Percentiles rank a stretch among this genome's conserved stretches.
These are phyloP conservation scores for Didymella glomerata DNA, from an alignment of 2,329 filamentous ascomycete genomes.

Conservation along the genomic window DNA sequence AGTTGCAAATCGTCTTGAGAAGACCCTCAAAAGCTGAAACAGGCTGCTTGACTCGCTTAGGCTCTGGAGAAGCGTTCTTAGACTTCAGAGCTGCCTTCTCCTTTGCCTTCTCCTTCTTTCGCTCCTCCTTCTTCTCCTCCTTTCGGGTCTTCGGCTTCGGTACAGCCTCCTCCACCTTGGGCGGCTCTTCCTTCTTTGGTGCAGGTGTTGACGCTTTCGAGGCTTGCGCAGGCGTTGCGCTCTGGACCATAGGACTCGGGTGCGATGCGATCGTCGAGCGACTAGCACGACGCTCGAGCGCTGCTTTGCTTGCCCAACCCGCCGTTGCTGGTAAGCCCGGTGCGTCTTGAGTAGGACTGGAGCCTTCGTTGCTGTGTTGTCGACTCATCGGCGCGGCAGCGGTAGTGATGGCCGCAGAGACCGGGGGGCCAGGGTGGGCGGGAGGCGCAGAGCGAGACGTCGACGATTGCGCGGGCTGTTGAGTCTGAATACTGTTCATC, in stretches of 20 bases:
- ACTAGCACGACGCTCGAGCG: conserved; percentile 75
- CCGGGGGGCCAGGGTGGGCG: conserved; percentile 59
- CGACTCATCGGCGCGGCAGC: conserved; percentile 70
- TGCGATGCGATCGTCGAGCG: conserved; percentile 82
- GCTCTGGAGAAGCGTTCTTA: conserved; percentile 40
- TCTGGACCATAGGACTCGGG: conserved; percentile 75
- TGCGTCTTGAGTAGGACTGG: conserved; percentile 68
- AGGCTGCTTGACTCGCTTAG: conserved; percentile 30
- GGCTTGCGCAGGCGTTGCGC: conserved; percentile 54
- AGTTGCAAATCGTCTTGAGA: conserved; percentile 51
- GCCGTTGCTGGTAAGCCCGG: conserved; percentile 93
- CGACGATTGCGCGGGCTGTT: conserved; percentile 69
- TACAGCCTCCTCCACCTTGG: conserved; percentile 36
- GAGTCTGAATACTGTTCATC: conserved; percentile 87
- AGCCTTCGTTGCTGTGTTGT: conserved; percentile 79
- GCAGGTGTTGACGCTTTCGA: conserved; percentile 31
- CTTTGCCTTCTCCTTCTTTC: conserved; percentile 36
- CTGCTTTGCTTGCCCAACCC: conserved; percentile 84
- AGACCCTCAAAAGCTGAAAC: conserved; percentile 47
- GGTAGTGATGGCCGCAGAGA: conserved; percentile 52
- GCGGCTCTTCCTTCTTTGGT: conserved; percentile 40
- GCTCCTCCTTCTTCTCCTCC: conserved; percentile 34
- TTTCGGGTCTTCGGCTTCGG: conserved; percentile 39
- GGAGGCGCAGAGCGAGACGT: conserved; percentile 62
- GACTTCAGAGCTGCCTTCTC: conserved; percentile 40